These are phyloP conservation scores for Orbilia oligospora DNA, from an alignment of 2,329 filamentous ascomycete genomes.

Conservation along the genomic window DNA sequence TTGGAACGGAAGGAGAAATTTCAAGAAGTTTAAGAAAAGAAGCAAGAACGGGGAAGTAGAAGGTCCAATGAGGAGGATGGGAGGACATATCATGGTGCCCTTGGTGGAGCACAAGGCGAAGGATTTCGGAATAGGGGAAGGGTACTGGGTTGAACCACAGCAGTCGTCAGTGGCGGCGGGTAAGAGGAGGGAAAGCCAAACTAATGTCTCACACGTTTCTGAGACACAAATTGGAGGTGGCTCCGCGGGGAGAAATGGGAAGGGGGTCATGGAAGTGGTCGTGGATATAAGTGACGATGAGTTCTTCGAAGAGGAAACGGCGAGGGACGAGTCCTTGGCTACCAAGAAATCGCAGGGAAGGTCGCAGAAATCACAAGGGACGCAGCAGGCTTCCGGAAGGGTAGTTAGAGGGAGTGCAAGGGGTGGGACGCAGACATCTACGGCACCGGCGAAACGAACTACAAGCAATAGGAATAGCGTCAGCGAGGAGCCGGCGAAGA, in stretches of 20 bases:
- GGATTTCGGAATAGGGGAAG: slow-evolving; percentile 73
- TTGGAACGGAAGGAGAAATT: slow-evolving; percentile 97
- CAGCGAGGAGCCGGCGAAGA: slow-evolving; percentile 55
- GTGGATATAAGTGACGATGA: slow-evolving; percentile 47
- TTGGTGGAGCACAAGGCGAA: slow-evolving; percentile 75
- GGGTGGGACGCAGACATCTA: slow-evolving; percentile 38
- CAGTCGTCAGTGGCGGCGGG: slow-evolving; percentile 23
- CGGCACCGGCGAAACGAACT: slow-evolving; percentile 40
- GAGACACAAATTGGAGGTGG: slow-evolving; percentile 51
- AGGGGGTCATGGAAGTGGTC: slow-evolving; percentile 13
- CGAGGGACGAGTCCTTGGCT: slow-evolving; percentile 40
- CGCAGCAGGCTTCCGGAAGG: slow-evolving; percentile 36
- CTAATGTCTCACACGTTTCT: slow-evolving; percentile 42
- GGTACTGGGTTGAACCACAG: slow-evolving; percentile 31
- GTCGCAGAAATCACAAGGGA: slow-evolving; percentile 39
- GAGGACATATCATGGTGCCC: slow-evolving; percentile 74
- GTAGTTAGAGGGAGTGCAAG: slow-evolving; percentile 29
- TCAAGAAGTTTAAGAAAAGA: slow-evolving; percentile 85
- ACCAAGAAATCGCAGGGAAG: slow-evolving; percentile 23
- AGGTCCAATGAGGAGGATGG: slow-evolving; percentile 66
- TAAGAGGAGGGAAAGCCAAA: slow-evolving; percentile 19
- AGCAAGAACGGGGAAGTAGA: slow-evolving; percentile 60
- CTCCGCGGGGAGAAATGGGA: slow-evolving; percentile 14
- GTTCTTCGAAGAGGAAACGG: slow-evolving; percentile 49
- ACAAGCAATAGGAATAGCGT: slow-evolving; percentile 52